These are phyloP conservation scores for Suillus plorans DNA, from an alignment of 768 basidiomycete genomes.

Conservation along the genomic window DNA sequence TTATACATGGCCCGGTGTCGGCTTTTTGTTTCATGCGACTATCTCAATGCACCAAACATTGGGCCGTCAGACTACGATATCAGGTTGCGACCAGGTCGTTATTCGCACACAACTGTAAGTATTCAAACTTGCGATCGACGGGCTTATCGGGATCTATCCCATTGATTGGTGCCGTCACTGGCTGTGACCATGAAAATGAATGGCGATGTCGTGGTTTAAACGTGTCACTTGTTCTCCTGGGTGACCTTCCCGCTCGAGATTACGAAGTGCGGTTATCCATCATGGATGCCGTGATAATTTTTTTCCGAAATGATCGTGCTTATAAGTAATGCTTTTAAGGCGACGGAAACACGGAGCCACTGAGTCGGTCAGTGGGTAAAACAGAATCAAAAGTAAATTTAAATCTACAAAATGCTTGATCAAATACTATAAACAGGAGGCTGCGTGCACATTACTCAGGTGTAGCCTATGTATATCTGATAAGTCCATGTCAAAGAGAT, in stretches of 20 bases:
- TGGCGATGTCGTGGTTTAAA: conserved; percentile 8
- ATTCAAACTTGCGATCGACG: conserved; percentile 2
- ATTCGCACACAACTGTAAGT: conserved; percentile 1
- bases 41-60: neutral
- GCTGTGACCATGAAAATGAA: conserved; percentile 18
- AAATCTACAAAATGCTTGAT: conserved; percentile 1
- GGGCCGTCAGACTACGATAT: neutral
- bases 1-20: neutral
- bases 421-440: conserved; percentile 9
- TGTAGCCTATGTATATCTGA: conserved; percentile 28
- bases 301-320: conserved; percentile 30
- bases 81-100: neutral
- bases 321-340: neutral
- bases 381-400: neutral
- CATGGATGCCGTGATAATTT: conserved; percentile 12
- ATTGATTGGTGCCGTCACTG: conserved; percentile 9
- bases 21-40: neutral
- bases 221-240: conserved; percentile 7
- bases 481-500: conserved; percentile 16
- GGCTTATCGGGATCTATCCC: neutral
- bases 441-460: conserved; percentile 16
- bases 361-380: neutral
- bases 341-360: neutral
- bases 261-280: conserved; percentile 19
- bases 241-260: conserved; percentile 3